Percentiles rank a stretch among this genome's conserved stretches.
phyloP scores from a whole-genome alignment of 371 early-diverging fungal species.

The Haplosporangium sp. region DNA sequence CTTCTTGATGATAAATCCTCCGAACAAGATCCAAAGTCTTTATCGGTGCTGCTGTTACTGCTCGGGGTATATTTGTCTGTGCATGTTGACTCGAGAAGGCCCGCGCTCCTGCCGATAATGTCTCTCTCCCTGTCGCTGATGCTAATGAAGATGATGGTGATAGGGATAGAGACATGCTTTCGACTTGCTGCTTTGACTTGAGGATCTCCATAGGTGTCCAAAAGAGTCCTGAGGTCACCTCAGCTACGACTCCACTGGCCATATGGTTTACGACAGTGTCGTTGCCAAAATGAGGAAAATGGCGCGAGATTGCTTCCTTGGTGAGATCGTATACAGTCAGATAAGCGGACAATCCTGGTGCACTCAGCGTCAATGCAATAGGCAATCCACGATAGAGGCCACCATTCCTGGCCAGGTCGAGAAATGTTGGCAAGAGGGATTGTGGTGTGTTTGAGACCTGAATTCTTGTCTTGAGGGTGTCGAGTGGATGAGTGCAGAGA shows the following conservation, averaged over 20 bases:
- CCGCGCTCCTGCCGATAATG: conserved; percentile 2
- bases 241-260: conserved; percentile 66
- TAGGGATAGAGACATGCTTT: conserved; percentile 8
- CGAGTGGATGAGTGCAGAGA: conserved; percentile 76
- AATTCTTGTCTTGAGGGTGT: conserved; percentile 82
- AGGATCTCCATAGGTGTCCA: conserved; percentile 90
- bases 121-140: not conserved
- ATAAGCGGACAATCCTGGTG: conserved; percentile 81
- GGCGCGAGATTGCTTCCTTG: conserved; percentile 58
- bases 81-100: conserved; percentile 7
- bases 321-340: conserved; percentile 76
- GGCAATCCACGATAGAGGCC: conserved; percentile 74
- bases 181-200: conserved; percentile 76
- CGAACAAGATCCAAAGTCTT: conserved; percentile 50
- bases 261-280: conserved; percentile 59
- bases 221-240: conserved; percentile 64
- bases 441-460: conserved; percentile 60
- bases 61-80: conserved; percentile 1
- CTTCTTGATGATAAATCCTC: conserved; percentile 66
- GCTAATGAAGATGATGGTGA: not conserved
- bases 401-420: conserved; percentile 23
- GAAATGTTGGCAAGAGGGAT: conserved; percentile 25
- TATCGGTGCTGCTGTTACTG: conserved; percentile 2
- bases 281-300: conserved; percentile 8
- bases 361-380: conserved; percentile 74